Evolutionary conservation across 169 alveolate species (phyloP).

Genomic region (Eimeria tenella): DNA sequence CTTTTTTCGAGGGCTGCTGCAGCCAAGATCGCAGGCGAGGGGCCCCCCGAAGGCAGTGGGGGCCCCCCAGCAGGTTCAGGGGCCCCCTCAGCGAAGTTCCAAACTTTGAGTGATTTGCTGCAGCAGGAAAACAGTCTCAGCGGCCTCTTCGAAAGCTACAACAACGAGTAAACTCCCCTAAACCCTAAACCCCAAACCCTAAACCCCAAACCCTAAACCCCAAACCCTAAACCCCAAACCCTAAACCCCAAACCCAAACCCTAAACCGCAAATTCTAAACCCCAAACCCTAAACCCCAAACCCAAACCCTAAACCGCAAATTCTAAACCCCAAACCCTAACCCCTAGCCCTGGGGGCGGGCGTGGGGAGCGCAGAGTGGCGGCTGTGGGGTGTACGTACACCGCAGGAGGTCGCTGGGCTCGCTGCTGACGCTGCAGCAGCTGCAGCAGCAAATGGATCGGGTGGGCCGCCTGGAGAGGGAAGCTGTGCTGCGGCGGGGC

Average conservation of each 20-base stretch:
- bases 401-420: neutral
- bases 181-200: conserved; percentile 3
- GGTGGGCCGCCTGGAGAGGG: neutral
- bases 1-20: too few species aligned
- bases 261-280: too few species aligned
- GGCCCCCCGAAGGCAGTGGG: too few species aligned
- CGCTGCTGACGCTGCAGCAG: neutral
- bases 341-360: too few species aligned
- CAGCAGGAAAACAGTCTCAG: neutral
- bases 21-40: too few species aligned
- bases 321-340: neutral
- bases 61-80: neutral
- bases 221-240: too few species aligned
- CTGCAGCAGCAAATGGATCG: neutral
- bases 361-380: too few species aligned
- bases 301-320: neutral
- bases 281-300: too few species aligned
- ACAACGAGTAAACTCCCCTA: neutral
- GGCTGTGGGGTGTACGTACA: neutral
- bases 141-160: conserved; percentile 1
- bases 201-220: neutral
- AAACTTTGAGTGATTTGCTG: neutral
- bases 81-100: neutral
- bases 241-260: too few species aligned
- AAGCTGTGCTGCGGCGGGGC: neutral